Conservation (phyloP, 2,329 filamentous ascomycete species). For the Exophiala spinifera region DNA sequence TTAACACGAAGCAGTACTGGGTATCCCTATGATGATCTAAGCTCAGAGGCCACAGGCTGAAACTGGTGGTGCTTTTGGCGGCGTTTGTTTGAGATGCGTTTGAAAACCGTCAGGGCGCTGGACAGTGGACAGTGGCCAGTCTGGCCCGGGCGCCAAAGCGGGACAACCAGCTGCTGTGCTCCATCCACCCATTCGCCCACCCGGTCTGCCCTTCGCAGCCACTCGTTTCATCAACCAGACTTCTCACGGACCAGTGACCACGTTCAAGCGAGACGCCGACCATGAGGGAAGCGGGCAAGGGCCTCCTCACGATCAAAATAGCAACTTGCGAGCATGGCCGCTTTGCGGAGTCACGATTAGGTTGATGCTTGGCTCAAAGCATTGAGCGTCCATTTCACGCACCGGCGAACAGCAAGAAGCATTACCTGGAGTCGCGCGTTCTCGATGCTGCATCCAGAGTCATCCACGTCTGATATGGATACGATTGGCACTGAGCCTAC, state of each 20-base stretch:
- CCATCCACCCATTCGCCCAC: slow-evolving; percentile 13
- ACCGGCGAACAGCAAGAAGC: slow-evolving; percentile 1
- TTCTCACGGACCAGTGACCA: slow-evolving; percentile 11
- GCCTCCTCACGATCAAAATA: slow-evolving; percentile 21
- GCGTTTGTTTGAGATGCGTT: slow-evolving; percentile 30
- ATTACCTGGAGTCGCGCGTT: background rate
- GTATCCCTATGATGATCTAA: background rate
- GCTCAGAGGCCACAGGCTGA: slow-evolving; percentile 2
- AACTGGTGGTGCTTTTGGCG: slow-evolving; percentile 12
- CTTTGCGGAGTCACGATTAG: slow-evolving; percentile 6
- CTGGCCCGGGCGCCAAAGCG: slow-evolving; percentile 11
- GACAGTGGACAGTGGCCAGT: slow-evolving; percentile 3
- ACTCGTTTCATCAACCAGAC: slow-evolving; percentile 28
- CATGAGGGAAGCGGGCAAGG: slow-evolving; percentile 1
- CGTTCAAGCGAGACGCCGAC: slow-evolving; percentile 21
- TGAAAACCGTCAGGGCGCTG: slow-evolving; percentile 18
- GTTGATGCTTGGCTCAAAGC: background rate
- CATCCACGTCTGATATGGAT: slow-evolving; percentile 7
- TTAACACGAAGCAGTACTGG: background rate
- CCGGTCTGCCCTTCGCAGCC: slow-evolving; percentile 22
- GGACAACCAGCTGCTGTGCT: slow-evolving; percentile 17
- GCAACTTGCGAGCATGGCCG: slow-evolving; percentile 9
- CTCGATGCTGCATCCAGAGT: background rate
- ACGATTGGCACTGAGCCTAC: slow-evolving; percentile 1
- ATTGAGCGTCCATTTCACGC: slow-evolving; percentile 1